Conservation (phyloP, 345 rosid genomes). For the Eutrema japonicum region DNA sequence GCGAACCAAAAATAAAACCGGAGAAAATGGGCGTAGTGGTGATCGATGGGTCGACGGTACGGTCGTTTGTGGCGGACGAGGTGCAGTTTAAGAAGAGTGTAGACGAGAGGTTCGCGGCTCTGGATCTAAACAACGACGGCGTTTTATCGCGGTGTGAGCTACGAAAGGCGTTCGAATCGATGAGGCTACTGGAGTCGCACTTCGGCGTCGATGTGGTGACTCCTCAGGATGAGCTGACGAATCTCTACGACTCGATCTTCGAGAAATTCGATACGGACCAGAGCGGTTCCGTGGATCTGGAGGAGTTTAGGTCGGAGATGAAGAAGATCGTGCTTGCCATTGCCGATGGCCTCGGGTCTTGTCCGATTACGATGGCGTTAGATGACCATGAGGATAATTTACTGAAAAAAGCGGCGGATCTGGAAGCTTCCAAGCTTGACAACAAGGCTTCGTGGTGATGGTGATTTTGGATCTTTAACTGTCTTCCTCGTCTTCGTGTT, state of each 20-base stretch:
- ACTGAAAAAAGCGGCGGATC: constrained; percentile 70
- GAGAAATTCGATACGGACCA: constrained; percentile 65
- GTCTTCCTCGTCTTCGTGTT: background rate
- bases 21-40: constrained; percentile 66
- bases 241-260: constrained; percentile 68
- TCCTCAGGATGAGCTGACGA: constrained; percentile 55
- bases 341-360: constrained; percentile 70
- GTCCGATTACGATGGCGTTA: constrained; percentile 72
- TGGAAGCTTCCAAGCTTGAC: constrained; percentile 63
- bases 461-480: background rate
- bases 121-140: constrained; percentile 72
- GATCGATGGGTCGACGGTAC: constrained; percentile 76
- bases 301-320: constrained; percentile 68
- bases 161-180: constrained; percentile 66
- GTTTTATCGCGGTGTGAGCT: constrained; percentile 67
- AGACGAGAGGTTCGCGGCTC: constrained; percentile 49
- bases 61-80: constrained; percentile 57
- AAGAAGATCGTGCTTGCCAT: constrained; percentile 74
- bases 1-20: background rate
- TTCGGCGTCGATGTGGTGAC: constrained; percentile 64
- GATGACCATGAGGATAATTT: constrained; percentile 59
- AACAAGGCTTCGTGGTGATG: constrained; percentile 18
- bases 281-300: constrained; percentile 56
- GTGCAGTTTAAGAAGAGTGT: constrained; percentile 57
- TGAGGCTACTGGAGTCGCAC: constrained; percentile 66